Evolutionary conservation across 495 filamentous ascomycete species (phyloP).

Genomic region (Usnea hakonensis): DNA sequence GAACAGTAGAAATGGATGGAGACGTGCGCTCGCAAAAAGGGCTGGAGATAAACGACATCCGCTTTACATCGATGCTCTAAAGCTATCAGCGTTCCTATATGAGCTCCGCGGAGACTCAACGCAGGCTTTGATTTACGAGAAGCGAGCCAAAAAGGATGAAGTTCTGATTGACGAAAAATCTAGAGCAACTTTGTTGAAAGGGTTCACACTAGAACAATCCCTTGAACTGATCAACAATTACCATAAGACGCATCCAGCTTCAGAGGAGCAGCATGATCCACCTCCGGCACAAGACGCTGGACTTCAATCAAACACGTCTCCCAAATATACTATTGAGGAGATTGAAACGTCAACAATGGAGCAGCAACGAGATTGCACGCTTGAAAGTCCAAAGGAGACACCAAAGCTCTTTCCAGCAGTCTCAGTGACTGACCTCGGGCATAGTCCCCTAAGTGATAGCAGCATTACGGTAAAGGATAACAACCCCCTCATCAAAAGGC

Average conservation of each 20-base stretch:
- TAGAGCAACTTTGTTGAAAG: not conserved
- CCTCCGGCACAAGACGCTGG: too few relatives aligned
- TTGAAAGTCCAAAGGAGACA: too few relatives aligned
- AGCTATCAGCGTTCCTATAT: not conserved
- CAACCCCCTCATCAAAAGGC: not conserved
- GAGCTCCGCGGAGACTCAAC: not conserved
- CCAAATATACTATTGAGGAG: too few relatives aligned
- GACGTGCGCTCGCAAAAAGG: not conserved
- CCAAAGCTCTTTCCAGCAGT: too few relatives aligned
- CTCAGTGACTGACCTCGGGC: too few relatives aligned
- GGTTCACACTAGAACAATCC: not conserved
- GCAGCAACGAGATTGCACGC: too few relatives aligned
- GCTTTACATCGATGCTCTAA: not conserved
- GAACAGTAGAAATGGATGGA: slow-evolving; percentile 1
- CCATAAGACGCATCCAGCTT: not conserved
- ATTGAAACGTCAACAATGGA: too few relatives aligned
- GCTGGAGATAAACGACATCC: too few relatives aligned
- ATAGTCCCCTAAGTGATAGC: too few relatives aligned
- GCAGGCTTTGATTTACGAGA: not conserved
- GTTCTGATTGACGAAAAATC: not conserved
- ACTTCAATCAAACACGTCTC: too few relatives aligned
- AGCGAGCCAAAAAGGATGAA: not conserved
- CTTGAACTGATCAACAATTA: not conserved
- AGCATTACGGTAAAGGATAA: too few relatives aligned
- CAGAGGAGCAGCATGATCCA: too few relatives aligned